Percentiles rank a stretch among this genome's conserved stretches.
Conservation (phyloP, 2,329 filamentous ascomycete genomes). For the Mycosphaerella sp. region DNA sequence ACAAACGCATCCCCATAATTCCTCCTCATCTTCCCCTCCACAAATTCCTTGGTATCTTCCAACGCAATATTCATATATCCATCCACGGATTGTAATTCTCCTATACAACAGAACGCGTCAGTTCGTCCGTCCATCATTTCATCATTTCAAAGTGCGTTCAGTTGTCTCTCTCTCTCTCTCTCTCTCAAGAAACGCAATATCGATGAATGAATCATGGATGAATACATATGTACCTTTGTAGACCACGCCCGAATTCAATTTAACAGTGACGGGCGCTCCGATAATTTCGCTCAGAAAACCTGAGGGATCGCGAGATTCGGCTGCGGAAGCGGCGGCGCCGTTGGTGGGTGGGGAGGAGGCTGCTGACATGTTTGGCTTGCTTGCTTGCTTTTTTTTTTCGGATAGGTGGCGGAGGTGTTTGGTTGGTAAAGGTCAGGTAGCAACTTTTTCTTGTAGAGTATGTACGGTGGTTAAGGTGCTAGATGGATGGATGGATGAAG, state of each 20-base stretch:
- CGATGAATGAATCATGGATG: too few species aligned
- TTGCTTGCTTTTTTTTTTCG: not conserved
- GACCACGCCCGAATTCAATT: conserved; percentile 96
- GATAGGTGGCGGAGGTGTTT: not conserved
- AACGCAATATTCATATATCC: conserved; percentile 99
- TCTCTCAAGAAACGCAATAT: too few species aligned
- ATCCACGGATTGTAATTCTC: conserved; percentile 92
- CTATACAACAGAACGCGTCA: conserved; percentile 42
- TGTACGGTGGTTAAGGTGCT: too few species aligned
- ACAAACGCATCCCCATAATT: conserved; percentile 94
- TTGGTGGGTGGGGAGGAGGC: conserved; percentile 27
- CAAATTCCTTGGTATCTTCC: conserved; percentile 88
- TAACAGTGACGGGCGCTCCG: conserved; percentile 87
- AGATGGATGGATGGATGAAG: not conserved
- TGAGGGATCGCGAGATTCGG: conserved; percentile 83
- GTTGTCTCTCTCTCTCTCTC: too few species aligned
- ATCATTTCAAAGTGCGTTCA: not conserved
- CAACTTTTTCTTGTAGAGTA: too few species aligned
- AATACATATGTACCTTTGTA: conserved; percentile 67
- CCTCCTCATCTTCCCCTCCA: conserved; percentile 74
- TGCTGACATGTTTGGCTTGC: conserved; percentile 15
- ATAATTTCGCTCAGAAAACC: conserved; percentile 92
- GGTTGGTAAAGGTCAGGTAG: not conserved
- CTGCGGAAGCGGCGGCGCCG: conserved; percentile 30
- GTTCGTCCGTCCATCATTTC: too few species aligned